Conservation (phyloP, 306 rosid genomes). For the Ceratonia siliqua region DNA sequence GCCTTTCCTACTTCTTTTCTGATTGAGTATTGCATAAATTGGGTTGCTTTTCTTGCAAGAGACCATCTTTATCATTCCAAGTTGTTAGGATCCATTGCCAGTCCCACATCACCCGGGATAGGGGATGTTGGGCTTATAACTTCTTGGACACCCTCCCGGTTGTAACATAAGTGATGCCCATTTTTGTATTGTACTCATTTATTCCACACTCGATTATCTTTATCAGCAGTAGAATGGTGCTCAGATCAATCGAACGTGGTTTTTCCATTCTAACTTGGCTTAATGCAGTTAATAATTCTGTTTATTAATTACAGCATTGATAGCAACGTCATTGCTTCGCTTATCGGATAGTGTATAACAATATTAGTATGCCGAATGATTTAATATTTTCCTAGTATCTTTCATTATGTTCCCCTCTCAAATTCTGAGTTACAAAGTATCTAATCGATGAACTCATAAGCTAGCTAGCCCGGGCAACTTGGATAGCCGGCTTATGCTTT, state of each 20-base stretch:
- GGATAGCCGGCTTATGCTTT: neutral
- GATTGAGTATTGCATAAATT: neutral
- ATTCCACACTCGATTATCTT: neutral
- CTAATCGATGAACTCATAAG: neutral
- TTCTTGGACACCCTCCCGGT: too few relatives aligned
- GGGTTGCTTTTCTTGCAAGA: neutral
- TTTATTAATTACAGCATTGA: neutral
- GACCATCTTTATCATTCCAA: too few relatives aligned
- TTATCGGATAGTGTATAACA: neutral
- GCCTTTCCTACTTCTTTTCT: neutral
- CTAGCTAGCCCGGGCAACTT: neutral
- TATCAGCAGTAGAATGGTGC: neutral
- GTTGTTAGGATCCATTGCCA: too few relatives aligned
- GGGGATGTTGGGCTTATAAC: too few relatives aligned
- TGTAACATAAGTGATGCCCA: neutral
- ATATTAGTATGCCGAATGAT: neutral
- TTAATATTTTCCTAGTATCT: neutral
- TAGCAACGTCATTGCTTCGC: neutral
- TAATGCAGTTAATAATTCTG: neutral
- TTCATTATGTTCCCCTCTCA: neutral
- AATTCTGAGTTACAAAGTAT: neutral
- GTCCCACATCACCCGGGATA: too few relatives aligned
- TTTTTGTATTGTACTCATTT: neutral
- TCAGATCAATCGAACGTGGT: neutral
- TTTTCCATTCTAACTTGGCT: neutral